These are phyloP conservation scores for Ceratocystis albifundus DNA, from an alignment of 2,329 filamentous ascomycete species.

Conservation along the genomic window DNA sequence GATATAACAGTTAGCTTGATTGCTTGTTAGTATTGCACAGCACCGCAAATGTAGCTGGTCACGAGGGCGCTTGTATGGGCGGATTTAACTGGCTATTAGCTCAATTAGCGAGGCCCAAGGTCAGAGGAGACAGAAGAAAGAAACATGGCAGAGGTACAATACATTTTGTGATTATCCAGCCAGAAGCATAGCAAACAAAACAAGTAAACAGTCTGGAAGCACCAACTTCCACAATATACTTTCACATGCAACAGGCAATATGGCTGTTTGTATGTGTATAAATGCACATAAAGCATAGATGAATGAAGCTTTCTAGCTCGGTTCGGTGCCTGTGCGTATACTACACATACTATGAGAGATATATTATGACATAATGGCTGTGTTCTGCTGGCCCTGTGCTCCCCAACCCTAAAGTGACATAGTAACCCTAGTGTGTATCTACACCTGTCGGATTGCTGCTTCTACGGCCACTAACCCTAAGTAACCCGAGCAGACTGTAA, in stretches of 20 bases:
- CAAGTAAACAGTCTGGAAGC: not conserved
- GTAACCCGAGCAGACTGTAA: too few species aligned
- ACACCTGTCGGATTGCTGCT: too few species aligned
- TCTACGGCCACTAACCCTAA: too few species aligned
- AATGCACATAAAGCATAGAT: not conserved
- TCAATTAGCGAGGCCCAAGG: not conserved
- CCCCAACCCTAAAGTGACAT: not conserved
- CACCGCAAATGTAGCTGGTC: not conserved
- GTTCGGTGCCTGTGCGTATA: not conserved
- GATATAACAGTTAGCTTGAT: too few species aligned
- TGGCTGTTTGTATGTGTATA: not conserved
- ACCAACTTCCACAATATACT: not conserved
- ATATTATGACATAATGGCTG: slow-evolving; percentile 10
- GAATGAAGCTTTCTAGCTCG: not conserved
- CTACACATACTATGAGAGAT: not conserved
- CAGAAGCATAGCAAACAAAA: not conserved
- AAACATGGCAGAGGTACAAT: not conserved
- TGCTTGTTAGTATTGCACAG: not conserved
- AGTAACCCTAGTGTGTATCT: not conserved
- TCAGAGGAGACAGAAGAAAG: not conserved
- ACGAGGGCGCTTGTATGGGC: not conserved
- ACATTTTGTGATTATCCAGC: not conserved
- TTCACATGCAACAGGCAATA: not conserved
- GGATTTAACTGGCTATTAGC: not conserved
- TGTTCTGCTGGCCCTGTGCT: not conserved